Evolutionary conservation across 108 stramenopile species (phyloP).

Genomic region (Fistulifera solaris): DNA sequence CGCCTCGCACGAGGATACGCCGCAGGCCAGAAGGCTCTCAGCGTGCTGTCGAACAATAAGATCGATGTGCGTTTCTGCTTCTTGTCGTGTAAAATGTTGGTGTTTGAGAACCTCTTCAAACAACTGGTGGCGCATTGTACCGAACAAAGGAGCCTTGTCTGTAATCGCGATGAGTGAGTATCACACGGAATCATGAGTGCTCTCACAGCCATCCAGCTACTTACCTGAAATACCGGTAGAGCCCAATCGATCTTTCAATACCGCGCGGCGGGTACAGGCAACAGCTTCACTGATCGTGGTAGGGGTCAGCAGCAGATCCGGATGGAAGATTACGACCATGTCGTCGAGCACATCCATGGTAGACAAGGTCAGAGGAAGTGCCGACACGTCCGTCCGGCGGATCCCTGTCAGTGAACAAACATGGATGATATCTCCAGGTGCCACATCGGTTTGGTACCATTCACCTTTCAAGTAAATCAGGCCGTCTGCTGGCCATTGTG

Average conservation of each 20-base stretch:
- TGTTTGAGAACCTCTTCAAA: constrained; percentile 59
- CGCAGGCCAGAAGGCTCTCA: constrained; percentile 55
- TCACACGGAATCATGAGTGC: neutral
- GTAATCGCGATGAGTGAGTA: constrained; percentile 8
- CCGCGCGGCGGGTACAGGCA: constrained; percentile 61
- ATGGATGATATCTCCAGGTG: constrained; percentile 58
- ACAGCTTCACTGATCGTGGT: constrained; percentile 70
- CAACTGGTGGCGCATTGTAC: constrained; percentile 74
- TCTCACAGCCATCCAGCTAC: constrained; percentile 2
- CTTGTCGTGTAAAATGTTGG: constrained; percentile 35
- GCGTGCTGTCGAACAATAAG: constrained; percentile 55
- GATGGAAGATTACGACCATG: constrained; percentile 65
- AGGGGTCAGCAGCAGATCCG: constrained; percentile 72
- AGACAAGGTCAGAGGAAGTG: constrained; percentile 67
- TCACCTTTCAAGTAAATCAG: constrained; percentile 63
- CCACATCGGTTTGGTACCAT: constrained; percentile 59
- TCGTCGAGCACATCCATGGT: constrained; percentile 57
- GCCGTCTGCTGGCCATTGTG: constrained; percentile 25
- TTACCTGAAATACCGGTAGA: constrained; percentile 45
- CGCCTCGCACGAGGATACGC: constrained; percentile 39
- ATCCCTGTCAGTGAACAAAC: constrained; percentile 64
- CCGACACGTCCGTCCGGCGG: constrained; percentile 47
- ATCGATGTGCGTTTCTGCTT: constrained; percentile 25
- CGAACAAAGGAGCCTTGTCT: constrained; percentile 50
- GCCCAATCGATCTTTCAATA: constrained; percentile 56